Evolutionary conservation across 179 eudicot genomes (phyloP), one percentile per base, ranked within the genome.

Genomic region (Silene coronaria): DNA sequence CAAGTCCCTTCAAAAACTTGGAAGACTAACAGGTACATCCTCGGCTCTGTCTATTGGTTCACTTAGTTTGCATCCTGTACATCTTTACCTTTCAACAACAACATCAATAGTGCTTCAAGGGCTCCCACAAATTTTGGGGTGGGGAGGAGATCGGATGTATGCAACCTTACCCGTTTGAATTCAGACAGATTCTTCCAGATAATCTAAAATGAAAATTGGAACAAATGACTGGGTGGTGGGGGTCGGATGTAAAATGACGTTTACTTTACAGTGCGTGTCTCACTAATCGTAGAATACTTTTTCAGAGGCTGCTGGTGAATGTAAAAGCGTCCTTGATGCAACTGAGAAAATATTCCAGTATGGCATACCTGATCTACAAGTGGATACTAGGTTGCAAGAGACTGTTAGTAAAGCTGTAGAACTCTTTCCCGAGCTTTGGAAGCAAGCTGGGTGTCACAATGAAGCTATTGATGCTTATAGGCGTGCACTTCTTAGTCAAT

Each of bases 401-500:
- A 85, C 86, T 12, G 84, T 85, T 48, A 83, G 84, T 46, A 82
- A 67, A 78, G 84, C 86, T 57, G 86, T 83, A 38, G 86, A 85
- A 72, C 83, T 85, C 60, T 84, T 85, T 74, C 88, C 88, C 22
- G 88, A 85, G 76, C 86, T 85, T 34, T 83, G 84, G 84, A 81
- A 77, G 70, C 86, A 79, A 45, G 81, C 84, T 67, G 86, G 88
- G 62, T 67, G 55, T 63, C 83, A 81, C 69, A 75, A 67, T 73
- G 88, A 85, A 72, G 84, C 84, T 69, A 81, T 85, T 77, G 76
- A 70, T 75, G 84, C 88, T 32, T 85, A 81, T 72, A 85, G 88
- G 66, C 88, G 83, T 67, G 88, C 88, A 48, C 84, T 85, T n/a
- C 88, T 85, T 30, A 79, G 86, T 81, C 88, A 83, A 61, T 85